These are phyloP conservation scores for Elsinoe fawcettii DNA, from an alignment of 2,329 filamentous ascomycete genomes.

Conservation along the genomic window DNA sequence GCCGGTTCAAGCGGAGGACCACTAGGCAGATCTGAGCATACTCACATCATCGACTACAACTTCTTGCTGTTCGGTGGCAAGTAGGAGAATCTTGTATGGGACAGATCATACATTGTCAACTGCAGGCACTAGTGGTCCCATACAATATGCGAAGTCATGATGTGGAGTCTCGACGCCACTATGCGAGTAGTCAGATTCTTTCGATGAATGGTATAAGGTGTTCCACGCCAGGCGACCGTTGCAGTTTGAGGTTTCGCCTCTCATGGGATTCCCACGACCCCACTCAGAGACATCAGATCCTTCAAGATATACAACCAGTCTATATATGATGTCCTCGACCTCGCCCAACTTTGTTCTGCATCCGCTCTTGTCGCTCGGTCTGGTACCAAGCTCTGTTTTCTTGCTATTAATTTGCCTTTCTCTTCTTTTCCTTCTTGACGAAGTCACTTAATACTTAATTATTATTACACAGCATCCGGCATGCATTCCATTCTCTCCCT, in stretches of 20 bases:
- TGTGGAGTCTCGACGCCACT: too few relatives aligned
- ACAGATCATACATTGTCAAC: too few relatives aligned
- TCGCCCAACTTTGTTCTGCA: background rate
- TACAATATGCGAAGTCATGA: too few relatives aligned
- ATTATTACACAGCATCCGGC: background rate
- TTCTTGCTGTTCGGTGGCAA: too few relatives aligned
- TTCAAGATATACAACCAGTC: background rate
- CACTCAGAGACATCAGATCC: background rate
- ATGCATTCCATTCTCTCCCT: slow-evolving; percentile 16
- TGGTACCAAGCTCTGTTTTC: slow-evolving; percentile 8
- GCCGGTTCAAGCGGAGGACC: background rate
- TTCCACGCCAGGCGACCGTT: slow-evolving; percentile 3
- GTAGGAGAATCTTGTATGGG: too few relatives aligned
- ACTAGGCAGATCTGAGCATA: too few relatives aligned
- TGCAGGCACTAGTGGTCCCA: too few relatives aligned
- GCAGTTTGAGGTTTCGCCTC: background rate
- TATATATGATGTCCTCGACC: background rate
- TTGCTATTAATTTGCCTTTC: background rate
- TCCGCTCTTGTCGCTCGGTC: background rate
- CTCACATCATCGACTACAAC: too few relatives aligned
- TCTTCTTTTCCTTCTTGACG: background rate
- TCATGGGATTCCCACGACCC: background rate
- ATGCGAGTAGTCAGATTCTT: background rate
- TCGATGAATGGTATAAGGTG: background rate
- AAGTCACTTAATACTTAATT: background rate